Base-by-base conservation (phyloP, 177 flowering plant species). In the Vitis hybrid region DNA sequence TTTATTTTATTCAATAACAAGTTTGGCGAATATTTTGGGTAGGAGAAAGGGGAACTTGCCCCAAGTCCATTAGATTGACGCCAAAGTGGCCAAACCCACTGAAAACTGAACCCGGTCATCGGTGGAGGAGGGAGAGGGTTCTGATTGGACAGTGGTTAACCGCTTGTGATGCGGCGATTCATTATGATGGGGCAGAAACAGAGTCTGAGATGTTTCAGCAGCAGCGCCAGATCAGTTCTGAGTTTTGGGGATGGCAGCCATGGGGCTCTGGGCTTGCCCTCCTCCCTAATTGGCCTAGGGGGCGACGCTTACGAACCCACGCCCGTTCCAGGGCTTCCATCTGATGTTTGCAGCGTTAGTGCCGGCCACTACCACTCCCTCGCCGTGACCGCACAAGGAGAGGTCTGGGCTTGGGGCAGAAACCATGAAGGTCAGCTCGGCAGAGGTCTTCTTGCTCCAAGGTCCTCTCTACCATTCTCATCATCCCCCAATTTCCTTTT, bases 331-430 rank as follows among this genome's bases (percentile, higher is more conserved):
- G 85, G 79, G 13, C 90, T 95, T 3, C 97, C 99, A 14, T 35
- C 84, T 17, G 79, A 91, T 60, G 71, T 95, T 46, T 61, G 69
- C 62, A 52, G 72, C 65, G 70, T 91, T 24, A 75, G 81, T 40
- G 98, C 93, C 12, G 99, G 99, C 11, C 99, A 95, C 60, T 95
- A 89, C 74, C 99, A 95, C 78, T 93, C 97, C 18, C 90, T 95
- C n/a, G 98, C 97, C 61, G 83, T 95, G 49, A 89, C 96, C 48
- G 69, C 82, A 18, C 71, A 65, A 6, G 98, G 99, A 12, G 75
- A 83, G 7, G 73, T 95, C 59, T 93, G 99, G 98, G 82, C 97
- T 35, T 95, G 98, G 99, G 99, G 99, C n/a, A 82, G 97, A 67
- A 90, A 95, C 73, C 64, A 77, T 7, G 99, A 95, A 72, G 82